phyloP scores from a whole-genome alignment of 768 basidiomycete species.

The Termitomyces sp. region DNA sequence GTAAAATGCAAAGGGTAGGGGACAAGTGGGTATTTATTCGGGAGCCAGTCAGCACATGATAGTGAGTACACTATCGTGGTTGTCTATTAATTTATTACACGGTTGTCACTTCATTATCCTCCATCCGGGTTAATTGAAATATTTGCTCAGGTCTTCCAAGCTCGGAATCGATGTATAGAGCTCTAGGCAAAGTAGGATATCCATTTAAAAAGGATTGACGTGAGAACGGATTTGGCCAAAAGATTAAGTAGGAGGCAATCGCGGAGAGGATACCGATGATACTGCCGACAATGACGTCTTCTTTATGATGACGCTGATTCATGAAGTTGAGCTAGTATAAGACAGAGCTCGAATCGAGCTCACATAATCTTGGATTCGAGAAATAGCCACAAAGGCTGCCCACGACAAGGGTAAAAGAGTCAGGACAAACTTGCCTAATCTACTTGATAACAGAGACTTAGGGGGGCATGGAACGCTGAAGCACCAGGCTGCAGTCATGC shows the following conservation, averaged over 20 bases:
- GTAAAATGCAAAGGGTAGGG: slow-evolving; percentile 64
- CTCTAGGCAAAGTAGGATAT: slow-evolving; percentile 31
- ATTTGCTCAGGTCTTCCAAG: slow-evolving; percentile 22
- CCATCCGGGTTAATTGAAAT: slow-evolving; percentile 43
- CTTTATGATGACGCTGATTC: slow-evolving; percentile 57
- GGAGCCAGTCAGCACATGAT: slow-evolving; percentile 25
- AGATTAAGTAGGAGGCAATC: slow-evolving; percentile 47
- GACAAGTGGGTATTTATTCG: slow-evolving; percentile 71
- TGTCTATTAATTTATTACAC: slow-evolving; percentile 27
- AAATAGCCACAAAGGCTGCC: slow-evolving; percentile 56
- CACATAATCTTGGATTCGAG: slow-evolving; percentile 62
- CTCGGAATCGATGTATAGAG: slow-evolving; percentile 29
- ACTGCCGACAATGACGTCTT: slow-evolving; percentile 62
- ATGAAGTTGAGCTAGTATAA: neutral
- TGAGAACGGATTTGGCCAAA: slow-evolving; percentile 61
- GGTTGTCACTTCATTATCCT: slow-evolving; percentile 31
- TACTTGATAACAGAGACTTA: slow-evolving; percentile 36
- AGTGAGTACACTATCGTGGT: slow-evolving; percentile 16
- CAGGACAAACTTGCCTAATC: slow-evolving; percentile 38
- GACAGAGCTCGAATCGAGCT: slow-evolving; percentile 13
- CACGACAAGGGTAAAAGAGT: slow-evolving; percentile 49
- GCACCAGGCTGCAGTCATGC: slow-evolving; percentile 58
- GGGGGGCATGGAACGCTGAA: slow-evolving; percentile 32
- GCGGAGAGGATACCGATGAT: slow-evolving; percentile 50
- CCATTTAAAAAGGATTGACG: slow-evolving; percentile 26